Conservation (phyloP, 1,284 basidiomycete species). For the Tilletiopsis washingtonensis region DNA sequence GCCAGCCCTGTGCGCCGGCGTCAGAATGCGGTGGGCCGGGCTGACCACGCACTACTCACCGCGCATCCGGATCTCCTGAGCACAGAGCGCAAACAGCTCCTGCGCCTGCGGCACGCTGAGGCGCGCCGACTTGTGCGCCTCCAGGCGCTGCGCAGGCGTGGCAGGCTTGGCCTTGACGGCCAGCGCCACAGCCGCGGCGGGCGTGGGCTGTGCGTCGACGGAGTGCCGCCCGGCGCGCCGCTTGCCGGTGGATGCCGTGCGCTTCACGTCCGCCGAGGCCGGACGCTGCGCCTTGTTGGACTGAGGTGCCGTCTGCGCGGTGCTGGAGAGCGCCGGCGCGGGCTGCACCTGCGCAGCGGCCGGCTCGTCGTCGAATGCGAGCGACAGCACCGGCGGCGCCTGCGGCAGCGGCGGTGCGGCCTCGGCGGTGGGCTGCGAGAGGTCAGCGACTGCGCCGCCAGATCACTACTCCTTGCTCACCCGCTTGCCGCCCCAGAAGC, state of each 20-base stretch:
- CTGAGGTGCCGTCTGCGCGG: not conserved
- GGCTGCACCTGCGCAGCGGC: not conserved
- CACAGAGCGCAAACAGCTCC: not conserved
- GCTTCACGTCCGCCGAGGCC: no score
- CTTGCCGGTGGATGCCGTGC: not conserved
- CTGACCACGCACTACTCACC: not conserved
- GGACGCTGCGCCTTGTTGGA: not conserved
- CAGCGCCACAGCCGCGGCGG: not conserved
- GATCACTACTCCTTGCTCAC: no score
- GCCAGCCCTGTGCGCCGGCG: slow-evolving; percentile 16
- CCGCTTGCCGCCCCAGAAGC: no score
- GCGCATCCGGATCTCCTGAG: slow-evolving; percentile 5
- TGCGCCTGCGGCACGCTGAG: not conserved
- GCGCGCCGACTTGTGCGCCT: not conserved
- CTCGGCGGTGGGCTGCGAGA: no score
- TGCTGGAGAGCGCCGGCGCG: no score
- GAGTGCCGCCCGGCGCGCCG: not conserved
- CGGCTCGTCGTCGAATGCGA: not conserved
- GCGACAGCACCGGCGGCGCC: not conserved
- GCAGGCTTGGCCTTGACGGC: not conserved
- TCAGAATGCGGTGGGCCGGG: not conserved
- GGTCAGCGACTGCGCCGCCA: no score
- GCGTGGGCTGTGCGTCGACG: not conserved
- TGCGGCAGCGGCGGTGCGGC: not conserved
- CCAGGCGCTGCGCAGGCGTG: not conserved